Evolutionary conservation across 1,139 yeast genomes (phyloP).

Genomic region (Kurtzmaniella natalensis): DNA sequence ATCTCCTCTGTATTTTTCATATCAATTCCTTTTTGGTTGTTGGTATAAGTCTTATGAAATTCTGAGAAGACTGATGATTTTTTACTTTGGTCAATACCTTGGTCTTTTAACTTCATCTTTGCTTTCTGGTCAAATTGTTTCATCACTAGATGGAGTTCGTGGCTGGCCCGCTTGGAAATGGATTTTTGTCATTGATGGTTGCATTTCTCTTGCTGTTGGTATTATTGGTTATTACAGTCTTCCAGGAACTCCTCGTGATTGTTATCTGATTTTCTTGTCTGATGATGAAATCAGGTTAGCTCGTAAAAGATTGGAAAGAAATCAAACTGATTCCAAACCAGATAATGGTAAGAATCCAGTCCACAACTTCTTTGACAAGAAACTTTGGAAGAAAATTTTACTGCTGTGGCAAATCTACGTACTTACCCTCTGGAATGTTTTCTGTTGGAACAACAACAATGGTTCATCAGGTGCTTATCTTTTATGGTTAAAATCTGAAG

Average conservation of each 20-base stretch:
- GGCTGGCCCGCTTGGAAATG: constrained; percentile 69
- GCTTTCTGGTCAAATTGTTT: constrained; percentile 56
- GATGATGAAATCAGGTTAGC: constrained; percentile 66
- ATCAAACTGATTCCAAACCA: constrained; percentile 14
- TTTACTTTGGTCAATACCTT: constrained; percentile 55
- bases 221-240: constrained; percentile 55
- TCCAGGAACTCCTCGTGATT: constrained; percentile 67
- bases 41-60: constrained; percentile 36
- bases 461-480: constrained; percentile 49
- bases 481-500: constrained; percentile 35
- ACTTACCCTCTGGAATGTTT: constrained; percentile 48
- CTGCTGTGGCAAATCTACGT: constrained; percentile 55
- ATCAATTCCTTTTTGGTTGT: constrained; percentile 57
- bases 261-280: constrained; percentile 51
- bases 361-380: constrained; percentile 15
- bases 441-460: constrained; percentile 60
- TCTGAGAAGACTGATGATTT: constrained; percentile 56
- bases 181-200: constrained; percentile 67
- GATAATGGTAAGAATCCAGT: constrained; percentile 13
- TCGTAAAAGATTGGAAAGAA: constrained; percentile 47
- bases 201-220: constrained; percentile 57
- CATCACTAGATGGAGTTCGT: constrained; percentile 36
- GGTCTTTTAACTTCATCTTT: constrained; percentile 64
- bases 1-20: constrained; percentile 50
- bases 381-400: constrained; percentile 47